Evolutionary conservation across 1,284 basidiomycete species (phyloP).

Genomic region (Exsudoporus floridanus): DNA sequence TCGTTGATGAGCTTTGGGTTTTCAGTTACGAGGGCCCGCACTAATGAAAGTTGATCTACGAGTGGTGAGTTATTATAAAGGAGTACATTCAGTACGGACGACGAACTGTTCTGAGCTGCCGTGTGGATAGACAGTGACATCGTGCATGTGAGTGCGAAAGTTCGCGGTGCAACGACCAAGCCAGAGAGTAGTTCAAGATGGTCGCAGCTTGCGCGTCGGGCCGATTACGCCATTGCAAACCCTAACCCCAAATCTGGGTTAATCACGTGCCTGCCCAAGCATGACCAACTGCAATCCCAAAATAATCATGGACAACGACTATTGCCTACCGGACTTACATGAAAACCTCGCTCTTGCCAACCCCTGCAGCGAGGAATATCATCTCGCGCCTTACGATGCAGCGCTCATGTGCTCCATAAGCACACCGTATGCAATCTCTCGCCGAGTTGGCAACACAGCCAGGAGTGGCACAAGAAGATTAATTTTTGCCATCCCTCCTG

Average conservation of each 20-base stretch:
- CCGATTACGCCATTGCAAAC: slow-evolving; percentile 3
- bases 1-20: slow-evolving; percentile 67
- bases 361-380: background rate
- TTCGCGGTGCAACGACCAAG: background rate
- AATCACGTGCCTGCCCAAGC: background rate
- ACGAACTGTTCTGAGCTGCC: slow-evolving; percentile 64
- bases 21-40: slow-evolving; percentile 69
- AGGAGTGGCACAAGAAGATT: background rate
- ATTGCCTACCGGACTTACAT: background rate
- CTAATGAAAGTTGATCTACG: slow-evolving; percentile 73
- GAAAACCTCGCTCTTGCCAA: slow-evolving; percentile 4
- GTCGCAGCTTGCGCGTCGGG: background rate
- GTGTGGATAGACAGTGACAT: slow-evolving; percentile 46
- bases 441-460: slow-evolving; percentile 2
- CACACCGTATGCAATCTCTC: background rate
- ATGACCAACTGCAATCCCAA: too few species aligned
- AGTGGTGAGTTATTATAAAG: background rate
- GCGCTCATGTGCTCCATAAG: background rate
- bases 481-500: background rate
- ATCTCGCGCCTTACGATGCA: background rate
- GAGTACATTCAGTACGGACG: background rate
- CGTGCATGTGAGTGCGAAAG: background rate
- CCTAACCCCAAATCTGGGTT: slow-evolving; percentile 29
- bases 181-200: background rate
- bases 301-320: background rate